Conservation (phyloP, 495 filamentous ascomycete genomes). For the Tuber microsphaerosporum region DNA sequence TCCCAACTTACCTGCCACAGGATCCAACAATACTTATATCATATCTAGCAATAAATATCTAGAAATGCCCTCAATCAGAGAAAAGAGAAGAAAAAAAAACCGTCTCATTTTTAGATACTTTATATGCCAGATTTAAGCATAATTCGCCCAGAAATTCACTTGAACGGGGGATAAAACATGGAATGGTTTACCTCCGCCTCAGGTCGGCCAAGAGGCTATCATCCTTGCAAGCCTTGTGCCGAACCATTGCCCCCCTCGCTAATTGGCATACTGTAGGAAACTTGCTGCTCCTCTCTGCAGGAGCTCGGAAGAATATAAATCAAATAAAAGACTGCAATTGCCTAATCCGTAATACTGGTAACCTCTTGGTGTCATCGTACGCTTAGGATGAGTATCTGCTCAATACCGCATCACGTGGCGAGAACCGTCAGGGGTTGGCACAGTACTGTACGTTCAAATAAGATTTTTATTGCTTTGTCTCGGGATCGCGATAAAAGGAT, state of each 20-base stretch:
- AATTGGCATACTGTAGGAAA: background rate
- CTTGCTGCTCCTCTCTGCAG: background rate
- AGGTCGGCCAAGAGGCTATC: background rate
- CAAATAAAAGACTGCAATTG: background rate
- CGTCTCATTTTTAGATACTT: no score
- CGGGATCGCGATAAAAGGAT: background rate
- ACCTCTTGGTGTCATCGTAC: background rate
- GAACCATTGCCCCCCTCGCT: background rate
- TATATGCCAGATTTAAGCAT: no score
- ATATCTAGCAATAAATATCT: background rate
- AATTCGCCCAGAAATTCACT: background rate
- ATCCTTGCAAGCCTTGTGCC: background rate
- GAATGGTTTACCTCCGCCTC: no score
- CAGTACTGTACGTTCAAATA: background rate
- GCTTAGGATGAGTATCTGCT: background rate
- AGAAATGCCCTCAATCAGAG: no score
- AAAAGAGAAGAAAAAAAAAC: no score
- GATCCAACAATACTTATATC: background rate
- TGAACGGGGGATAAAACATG: background rate
- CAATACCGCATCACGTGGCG: background rate
- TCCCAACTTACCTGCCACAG: no score
- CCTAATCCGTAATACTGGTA: background rate
- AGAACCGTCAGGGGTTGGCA: background rate
- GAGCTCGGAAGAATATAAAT: background rate
- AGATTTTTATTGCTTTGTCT: background rate